These are phyloP conservation scores for Thelonectria olida DNA, from an alignment of 2,329 filamentous ascomycete species.

Conservation along the genomic window DNA sequence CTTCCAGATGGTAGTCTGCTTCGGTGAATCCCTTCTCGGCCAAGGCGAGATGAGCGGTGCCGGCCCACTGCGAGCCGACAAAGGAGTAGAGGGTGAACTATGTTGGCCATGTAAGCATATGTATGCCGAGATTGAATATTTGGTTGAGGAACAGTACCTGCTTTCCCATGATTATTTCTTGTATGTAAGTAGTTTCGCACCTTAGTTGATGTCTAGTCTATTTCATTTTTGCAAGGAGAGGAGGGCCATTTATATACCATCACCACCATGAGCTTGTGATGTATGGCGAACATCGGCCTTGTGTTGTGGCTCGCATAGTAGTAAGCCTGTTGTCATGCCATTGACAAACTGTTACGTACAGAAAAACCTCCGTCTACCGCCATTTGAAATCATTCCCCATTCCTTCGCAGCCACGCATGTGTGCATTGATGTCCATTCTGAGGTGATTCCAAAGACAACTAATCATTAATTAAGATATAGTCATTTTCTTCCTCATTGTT, in stretches of 20 bases:
- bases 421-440: too few relatives aligned
- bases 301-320: too few relatives aligned
- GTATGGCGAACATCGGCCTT: too few relatives aligned
- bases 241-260: too few relatives aligned
- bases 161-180: not conserved
- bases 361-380: not conserved
- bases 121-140: not conserved
- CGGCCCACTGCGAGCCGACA: conserved; percentile 31
- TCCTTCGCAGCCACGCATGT: too few relatives aligned
- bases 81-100: conserved; percentile 31
- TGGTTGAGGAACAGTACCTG: not conserved
- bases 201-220: too few relatives aligned
- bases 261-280: too few relatives aligned
- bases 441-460: not conserved
- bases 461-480: not conserved
- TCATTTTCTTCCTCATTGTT: not conserved
- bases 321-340: too few relatives aligned
- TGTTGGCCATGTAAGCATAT: not conserved
- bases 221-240: too few relatives aligned
- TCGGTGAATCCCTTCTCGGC: conserved; percentile 28
- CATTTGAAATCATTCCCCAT: not conserved
- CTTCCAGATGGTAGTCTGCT: conserved; percentile 23
- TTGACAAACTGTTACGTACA: not conserved
- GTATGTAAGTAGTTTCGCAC: too few relatives aligned
- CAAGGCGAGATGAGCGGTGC: conserved; percentile 28